Conservation (phyloP, 768 basidiomycete species). For the Auricularia auricula-judae region DNA sequence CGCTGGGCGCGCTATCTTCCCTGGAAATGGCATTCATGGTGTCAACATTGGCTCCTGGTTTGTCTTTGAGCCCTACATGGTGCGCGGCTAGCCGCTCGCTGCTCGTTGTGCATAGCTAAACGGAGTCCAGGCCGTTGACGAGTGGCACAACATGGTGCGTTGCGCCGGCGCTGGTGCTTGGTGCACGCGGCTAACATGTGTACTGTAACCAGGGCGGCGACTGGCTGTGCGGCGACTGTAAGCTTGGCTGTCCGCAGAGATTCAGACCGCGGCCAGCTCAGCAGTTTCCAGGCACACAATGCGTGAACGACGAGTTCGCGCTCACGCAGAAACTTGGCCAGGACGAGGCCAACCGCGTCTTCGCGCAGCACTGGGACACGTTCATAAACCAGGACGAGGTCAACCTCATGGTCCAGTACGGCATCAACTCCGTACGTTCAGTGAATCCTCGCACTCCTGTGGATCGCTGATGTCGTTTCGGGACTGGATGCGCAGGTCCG, state of each 20-base stretch:
- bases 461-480: background rate
- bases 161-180: background rate
- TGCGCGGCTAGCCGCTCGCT: background rate
- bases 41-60: background rate
- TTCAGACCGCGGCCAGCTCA: background rate
- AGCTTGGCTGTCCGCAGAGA: background rate
- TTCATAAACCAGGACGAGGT: background rate
- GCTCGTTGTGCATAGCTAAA: background rate
- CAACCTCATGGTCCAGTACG: conserved; percentile 1
- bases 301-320: conserved; percentile 24
- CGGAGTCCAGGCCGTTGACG: background rate
- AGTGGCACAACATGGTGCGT: background rate
- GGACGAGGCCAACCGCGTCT: conserved; percentile 18
- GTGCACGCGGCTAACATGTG: background rate
- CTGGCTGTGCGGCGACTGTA: conserved; percentile 1
- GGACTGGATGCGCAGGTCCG: background rate
- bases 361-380: background rate
- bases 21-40: background rate
- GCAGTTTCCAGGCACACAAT: background rate
- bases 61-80: background rate
- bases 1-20: background rate
- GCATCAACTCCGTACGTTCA: background rate
- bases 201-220: background rate
- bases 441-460: background rate
- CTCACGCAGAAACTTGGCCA: conserved; percentile 28